Evolutionary conservation across 2,329 filamentous ascomycete species (phyloP).

Genomic region (Penicillium italicum): DNA sequence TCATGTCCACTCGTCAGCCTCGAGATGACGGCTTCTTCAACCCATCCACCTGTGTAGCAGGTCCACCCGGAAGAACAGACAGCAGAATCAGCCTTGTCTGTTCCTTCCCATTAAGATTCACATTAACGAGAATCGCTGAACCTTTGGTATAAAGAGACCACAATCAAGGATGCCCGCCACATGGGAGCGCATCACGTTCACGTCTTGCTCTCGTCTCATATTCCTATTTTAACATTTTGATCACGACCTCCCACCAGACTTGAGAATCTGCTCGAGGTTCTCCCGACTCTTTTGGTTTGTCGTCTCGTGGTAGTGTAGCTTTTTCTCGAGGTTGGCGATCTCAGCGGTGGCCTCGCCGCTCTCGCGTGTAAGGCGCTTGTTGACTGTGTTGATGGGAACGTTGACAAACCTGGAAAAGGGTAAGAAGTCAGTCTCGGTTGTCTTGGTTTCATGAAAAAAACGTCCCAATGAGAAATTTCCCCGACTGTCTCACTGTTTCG

Average conservation of each 20-base stretch:
- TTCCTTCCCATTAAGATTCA: background rate
- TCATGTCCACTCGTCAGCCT: background rate
- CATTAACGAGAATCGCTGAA: background rate
- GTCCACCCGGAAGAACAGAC: background rate
- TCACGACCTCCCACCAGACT: constrained; percentile 46
- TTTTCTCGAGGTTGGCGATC: constrained; percentile 78
- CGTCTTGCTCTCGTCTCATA: background rate
- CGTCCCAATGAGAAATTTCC: background rate
- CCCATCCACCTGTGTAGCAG: background rate
- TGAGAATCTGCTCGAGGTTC: constrained; percentile 85
- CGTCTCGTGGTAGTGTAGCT: constrained; percentile 86
- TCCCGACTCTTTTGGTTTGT: constrained; percentile 92
- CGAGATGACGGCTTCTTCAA: background rate
- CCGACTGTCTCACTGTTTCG: background rate
- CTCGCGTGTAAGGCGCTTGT: constrained; percentile 71
- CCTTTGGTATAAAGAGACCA: background rate
- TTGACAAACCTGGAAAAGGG: constrained; percentile 71
- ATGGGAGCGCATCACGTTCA: background rate
- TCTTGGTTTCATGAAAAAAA: background rate
- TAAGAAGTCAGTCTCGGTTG: constrained; percentile 1
- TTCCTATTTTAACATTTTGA: background rate
- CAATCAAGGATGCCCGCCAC: background rate
- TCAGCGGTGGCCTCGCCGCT: constrained; percentile 72
- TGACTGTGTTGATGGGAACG: constrained; percentile 67
- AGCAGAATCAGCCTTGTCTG: background rate